These are phyloP conservation scores for Emmonsiellopsis sp. DNA, from an alignment of 2,329 filamentous ascomycete species.

Conservation along the genomic window DNA sequence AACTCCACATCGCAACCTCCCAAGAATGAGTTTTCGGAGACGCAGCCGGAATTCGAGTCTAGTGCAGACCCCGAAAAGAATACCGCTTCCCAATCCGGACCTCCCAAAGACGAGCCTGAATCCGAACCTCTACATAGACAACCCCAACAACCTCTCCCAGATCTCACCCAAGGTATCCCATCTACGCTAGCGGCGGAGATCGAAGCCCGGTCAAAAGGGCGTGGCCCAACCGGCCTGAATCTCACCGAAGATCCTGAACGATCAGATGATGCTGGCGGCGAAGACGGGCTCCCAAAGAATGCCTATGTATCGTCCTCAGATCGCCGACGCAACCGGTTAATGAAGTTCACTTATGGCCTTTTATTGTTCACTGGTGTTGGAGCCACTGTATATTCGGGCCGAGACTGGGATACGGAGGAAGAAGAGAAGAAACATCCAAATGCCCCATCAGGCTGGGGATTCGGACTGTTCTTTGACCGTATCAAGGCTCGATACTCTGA, in stretches of 20 bases:
- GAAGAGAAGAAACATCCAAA: conserved; percentile 62
- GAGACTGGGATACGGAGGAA: conserved; percentile 71
- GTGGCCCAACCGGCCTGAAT: conserved; percentile 34
- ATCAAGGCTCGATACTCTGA: conserved; percentile 64
- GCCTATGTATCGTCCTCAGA: conserved; percentile 89
- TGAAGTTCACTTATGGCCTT: conserved; percentile 62
- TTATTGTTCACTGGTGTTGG: conserved; percentile 48
- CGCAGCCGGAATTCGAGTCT: conserved; percentile 30
- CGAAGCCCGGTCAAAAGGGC: conserved; percentile 28
- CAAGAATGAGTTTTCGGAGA: conserved; percentile 20
- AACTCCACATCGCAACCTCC: conserved; percentile 2
- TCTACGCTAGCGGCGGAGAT: conserved; percentile 79
- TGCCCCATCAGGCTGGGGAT: conserved; percentile 69
- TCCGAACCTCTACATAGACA: conserved; percentile 15
- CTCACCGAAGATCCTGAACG: conserved; percentile 42
- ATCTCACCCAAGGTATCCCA: conserved; percentile 88
- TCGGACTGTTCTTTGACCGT: conserved; percentile 69
- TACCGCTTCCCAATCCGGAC: conserved; percentile 7
- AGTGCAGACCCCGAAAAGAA: conserved; percentile 18
- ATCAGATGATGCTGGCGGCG: conserved; percentile 36
- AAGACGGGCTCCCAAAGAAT: conserved; percentile 58
- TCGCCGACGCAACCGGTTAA: conserved; percentile 64
- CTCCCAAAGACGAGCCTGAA: conserved; percentile 12
- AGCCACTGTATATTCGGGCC: conserved; percentile 65
- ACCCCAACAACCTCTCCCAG: conserved; percentile 64